These are phyloP conservation scores for Neocatenulostroma microsporum DNA, from an alignment of 2,329 filamentous ascomycete species.

Conservation along the genomic window DNA sequence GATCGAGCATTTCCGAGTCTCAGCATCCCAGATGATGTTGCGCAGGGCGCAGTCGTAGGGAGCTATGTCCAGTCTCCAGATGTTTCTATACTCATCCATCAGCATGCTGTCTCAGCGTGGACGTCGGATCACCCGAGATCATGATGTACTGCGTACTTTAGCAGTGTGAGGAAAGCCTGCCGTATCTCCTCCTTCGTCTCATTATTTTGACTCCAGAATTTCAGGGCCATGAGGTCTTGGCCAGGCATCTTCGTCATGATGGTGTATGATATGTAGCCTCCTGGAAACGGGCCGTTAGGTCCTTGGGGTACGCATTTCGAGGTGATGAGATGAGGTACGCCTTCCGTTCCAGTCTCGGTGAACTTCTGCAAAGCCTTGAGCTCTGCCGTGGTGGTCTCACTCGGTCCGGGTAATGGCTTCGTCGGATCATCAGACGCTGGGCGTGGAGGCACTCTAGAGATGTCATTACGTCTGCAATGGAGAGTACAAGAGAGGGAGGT, in stretches of 20 bases:
- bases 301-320: conserved; percentile 17
- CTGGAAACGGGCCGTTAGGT: conserved; percentile 17
- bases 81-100: conserved; percentile 7
- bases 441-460: conserved; percentile 18
- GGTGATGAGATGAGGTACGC: conserved; percentile 21
- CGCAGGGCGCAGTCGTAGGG: conserved; percentile 26
- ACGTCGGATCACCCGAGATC: too few species aligned
- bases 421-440: conserved; percentile 16
- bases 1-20: conserved; percentile 16
- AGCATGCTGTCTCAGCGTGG: too few species aligned
- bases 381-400: conserved; percentile 21
- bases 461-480: conserved; percentile 3
- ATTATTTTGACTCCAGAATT: conserved; percentile 23
- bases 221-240: conserved; percentile 20
- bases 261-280: conserved; percentile 23
- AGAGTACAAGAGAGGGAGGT: neutral
- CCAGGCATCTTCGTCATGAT: conserved; percentile 26
- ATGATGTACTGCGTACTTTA: too few species aligned
- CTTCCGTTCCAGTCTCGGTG: conserved; percentile 8
- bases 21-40: conserved; percentile 24
- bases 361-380: conserved; percentile 21
- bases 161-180: conserved; percentile 15
- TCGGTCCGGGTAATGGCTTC: conserved; percentile 19
- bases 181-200: conserved; percentile 17
- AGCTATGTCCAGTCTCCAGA: conserved; percentile 22